These are phyloP conservation scores for Diaporthe sp. DNA, from an alignment of 2,329 filamentous ascomycete species.

Conservation along the genomic window DNA sequence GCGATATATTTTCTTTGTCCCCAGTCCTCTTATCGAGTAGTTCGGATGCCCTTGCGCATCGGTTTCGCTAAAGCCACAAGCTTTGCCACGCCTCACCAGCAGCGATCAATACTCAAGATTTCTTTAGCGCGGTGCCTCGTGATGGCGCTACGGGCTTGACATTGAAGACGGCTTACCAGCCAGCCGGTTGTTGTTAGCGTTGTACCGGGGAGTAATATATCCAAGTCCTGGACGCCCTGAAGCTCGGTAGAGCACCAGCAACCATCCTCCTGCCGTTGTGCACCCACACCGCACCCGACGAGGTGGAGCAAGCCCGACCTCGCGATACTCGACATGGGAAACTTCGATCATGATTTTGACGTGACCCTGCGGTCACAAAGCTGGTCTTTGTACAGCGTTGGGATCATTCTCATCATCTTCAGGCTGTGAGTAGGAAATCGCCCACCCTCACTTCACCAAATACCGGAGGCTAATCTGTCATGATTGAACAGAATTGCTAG, in stretches of 20 bases:
- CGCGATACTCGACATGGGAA: slow-evolving; percentile 21
- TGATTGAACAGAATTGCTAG: slow-evolving; percentile 1
- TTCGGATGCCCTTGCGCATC: slow-evolving; percentile 13
- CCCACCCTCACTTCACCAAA: not conserved
- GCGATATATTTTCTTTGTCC: slow-evolving; percentile 25
- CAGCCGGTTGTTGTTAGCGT: not conserved
- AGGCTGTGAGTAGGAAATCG: not conserved
- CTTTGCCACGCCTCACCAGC: not conserved
- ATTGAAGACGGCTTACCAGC: slow-evolving; percentile 2
- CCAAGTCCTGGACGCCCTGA: not conserved
- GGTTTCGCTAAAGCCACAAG: not conserved
- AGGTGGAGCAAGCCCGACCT: not conserved
- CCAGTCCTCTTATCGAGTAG: not conserved
- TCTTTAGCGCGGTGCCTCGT: not conserved
- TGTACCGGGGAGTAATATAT: not conserved
- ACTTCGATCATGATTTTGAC: slow-evolving; percentile 25
- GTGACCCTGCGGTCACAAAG: slow-evolving; percentile 21
- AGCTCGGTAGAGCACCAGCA: not conserved
- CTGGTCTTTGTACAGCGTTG: slow-evolving; percentile 34
- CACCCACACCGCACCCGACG: not conserved
- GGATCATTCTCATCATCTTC: slow-evolving; percentile 21
- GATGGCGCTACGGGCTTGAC: slow-evolving; percentile 10
- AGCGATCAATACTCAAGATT: not conserved
- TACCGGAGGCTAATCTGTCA: not conserved
- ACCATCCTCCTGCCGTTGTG: not conserved